Evolutionary conservation across 768 basidiomycete species (phyloP), one percentile per base, ranked within the genome.

Genomic region (Boletellus sp.): DNA sequence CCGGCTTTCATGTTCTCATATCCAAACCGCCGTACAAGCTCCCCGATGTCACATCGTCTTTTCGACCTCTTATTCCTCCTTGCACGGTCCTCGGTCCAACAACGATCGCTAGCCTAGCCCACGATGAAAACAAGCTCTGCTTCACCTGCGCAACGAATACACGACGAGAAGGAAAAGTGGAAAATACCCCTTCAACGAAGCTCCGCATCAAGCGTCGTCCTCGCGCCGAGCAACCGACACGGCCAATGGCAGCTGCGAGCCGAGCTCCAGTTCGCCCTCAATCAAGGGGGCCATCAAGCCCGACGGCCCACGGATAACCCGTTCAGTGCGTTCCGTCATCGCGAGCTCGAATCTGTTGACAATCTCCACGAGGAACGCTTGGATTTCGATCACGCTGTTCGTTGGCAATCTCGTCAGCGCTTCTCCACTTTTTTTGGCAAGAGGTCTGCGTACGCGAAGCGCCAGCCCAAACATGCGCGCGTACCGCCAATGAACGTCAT

Each of bases 341-440:
- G 57, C 50, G 52, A 84, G 78, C 55, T 83, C 77, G 56, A 84
- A 81, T 52, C 76, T 71, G 28, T 71, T 63, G 35, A 84, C 48
- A 17, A 80, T 68, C 56, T 83, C 80, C 17, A 78, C 72, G 15
- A 84, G 56, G 64, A 85, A 81, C 0, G 75, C 71, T 53, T 84
- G 83, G 15, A 84, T 60, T 59, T 85, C 81, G 34, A 74, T 61
- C 1, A 82, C 56, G 6, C 70, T 72, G 53, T 36, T 3, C 28
- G 23, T 46, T 15, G n/a, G 10, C 17, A 4, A 23, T 8, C 15
- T 12, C 24, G 32, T 48, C n/a, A 52, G 47, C 20, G 41, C 43
- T 42, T 43, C 34, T 20, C 19, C 6, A 19, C 26, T 23, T 13
- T 24, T 3, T 15, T 4, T n/a, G 45, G 10, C 17, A 10, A 6